phyloP scores from a whole-genome alignment of 805 yeast genomes.

The Teunomyces cretensis region DNA sequence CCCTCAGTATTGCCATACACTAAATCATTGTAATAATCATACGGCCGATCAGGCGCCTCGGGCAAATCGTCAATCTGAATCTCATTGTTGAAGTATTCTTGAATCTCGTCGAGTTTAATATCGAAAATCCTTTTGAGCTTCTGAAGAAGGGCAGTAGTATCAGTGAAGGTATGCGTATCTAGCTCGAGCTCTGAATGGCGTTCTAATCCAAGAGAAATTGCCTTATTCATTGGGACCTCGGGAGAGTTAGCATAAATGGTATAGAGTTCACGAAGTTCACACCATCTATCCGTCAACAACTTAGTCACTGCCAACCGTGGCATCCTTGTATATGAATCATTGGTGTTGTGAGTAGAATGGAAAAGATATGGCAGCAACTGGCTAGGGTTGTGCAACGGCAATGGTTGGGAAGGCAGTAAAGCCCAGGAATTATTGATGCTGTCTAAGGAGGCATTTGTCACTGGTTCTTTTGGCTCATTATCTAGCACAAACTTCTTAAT shows the following conservation, averaged over 20 bases:
- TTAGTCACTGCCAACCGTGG: slow-evolving; percentile 60
- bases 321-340: slow-evolving; percentile 17
- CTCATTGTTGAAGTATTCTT: not conserved
- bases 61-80: not conserved
- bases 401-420: not conserved
- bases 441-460: slow-evolving; percentile 1
- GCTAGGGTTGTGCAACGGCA: slow-evolving; percentile 7
- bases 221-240: slow-evolving; percentile 26
- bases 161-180: slow-evolving; percentile 41
- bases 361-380: slow-evolving; percentile 21
- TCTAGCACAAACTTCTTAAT: slow-evolving; percentile 3
- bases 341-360: slow-evolving; percentile 23
- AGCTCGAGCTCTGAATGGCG: slow-evolving; percentile 51
- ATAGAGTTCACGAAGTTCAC: slow-evolving; percentile 61
- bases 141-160: slow-evolving; percentile 8
- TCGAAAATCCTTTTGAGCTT: not conserved
- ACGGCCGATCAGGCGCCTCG: not conserved
- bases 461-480: not conserved
- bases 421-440: slow-evolving; percentile 6
- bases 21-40: not conserved
- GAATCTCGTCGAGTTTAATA: not conserved
- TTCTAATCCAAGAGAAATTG: slow-evolving; percentile 47
- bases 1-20: slow-evolving; percentile 9
- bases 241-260: slow-evolving; percentile 48
- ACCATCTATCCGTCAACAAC: slow-evolving; percentile 60